Conservation (phyloP, 129 eudicot species). For the Flaveria brownii region DNA sequence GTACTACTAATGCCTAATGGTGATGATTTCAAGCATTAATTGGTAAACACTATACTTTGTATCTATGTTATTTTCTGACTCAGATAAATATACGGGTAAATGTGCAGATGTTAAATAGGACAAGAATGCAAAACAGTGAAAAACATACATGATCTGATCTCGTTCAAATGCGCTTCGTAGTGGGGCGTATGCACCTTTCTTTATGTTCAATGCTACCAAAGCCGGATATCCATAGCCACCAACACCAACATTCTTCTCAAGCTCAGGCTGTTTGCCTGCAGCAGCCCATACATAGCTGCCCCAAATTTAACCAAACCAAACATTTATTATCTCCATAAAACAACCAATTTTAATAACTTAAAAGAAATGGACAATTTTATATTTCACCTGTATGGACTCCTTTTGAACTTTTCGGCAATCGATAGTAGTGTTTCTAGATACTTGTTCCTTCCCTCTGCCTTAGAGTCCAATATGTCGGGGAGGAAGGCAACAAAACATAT, state of each 20-base stretch:
- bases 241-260: conserved; percentile 84
- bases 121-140: background rate
- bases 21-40: background rate
- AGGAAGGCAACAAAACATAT: conserved; percentile 91
- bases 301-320: background rate
- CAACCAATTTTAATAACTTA: background rate
- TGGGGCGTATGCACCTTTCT: conserved; percentile 83
- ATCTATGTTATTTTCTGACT: background rate
- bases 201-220: conserved; percentile 75
- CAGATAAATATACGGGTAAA: background rate
- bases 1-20: background rate
- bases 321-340: background rate
- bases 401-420: conserved; percentile 84
- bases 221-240: conserved; percentile 99
- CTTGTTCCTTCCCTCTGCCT: conserved; percentile 95
- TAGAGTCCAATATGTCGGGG: conserved; percentile 91
- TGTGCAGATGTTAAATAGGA: background rate
- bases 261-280: conserved; percentile 92
- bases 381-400: conserved; percentile 81
- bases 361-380: background rate
- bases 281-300: conserved; percentile 95
- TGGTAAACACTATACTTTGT: background rate
- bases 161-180: conserved; percentile 76
- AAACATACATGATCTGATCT: conserved; percentile 74
- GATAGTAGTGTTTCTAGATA: conserved; percentile 73